Conservation (phyloP, 2,329 filamentous ascomycete species). For the Monilinia aucupariae region DNA sequence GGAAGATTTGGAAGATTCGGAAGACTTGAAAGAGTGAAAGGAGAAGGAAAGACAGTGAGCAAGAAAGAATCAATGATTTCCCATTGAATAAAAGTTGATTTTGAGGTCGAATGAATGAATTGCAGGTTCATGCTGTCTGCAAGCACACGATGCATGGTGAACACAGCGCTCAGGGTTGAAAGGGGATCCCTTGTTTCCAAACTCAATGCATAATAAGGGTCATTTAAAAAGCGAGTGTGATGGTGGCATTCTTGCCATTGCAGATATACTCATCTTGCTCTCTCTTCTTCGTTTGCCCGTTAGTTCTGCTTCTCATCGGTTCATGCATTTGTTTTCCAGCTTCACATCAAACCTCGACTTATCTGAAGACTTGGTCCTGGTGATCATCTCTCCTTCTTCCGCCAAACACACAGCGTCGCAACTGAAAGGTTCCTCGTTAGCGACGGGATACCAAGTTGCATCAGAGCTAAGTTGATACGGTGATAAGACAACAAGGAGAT, state of each 20-base stretch:
- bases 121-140: constrained; percentile 8
- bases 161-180: background rate
- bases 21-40: background rate
- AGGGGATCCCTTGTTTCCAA: constrained; percentile 12
- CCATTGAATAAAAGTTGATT: background rate
- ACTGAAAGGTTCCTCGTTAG: no score
- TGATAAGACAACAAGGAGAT: no score
- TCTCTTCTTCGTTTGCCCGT: no score
- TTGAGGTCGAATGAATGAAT: background rate
- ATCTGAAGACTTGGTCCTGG: background rate
- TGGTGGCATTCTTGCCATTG: background rate
- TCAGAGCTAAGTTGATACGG: no score
- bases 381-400: no score
- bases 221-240: constrained; percentile 2
- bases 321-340: background rate
- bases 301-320: background rate
- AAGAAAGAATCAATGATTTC: background rate
- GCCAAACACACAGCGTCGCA: no score
- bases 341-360: background rate
- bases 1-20: no score
- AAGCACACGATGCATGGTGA: constrained; percentile 12
- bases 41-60: background rate
- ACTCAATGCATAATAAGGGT: constrained; percentile 7
- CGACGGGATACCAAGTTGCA: no score
- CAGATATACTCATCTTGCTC: background rate